Base-by-base conservation (phyloP, 441 rosid species). In the Pelargonium australe region DNA sequence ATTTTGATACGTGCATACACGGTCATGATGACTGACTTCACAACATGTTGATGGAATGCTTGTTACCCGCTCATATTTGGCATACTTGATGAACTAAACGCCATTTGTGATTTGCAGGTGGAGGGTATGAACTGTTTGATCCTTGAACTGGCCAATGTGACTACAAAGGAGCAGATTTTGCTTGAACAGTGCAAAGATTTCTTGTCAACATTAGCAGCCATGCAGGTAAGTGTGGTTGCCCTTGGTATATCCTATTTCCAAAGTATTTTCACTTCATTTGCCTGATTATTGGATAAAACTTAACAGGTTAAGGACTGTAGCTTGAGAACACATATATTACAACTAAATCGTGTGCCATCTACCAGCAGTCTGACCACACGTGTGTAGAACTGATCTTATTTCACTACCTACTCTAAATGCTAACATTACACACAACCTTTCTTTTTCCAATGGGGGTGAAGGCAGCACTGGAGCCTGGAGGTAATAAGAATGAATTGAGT, bases 351-450 rank as follows among this genome's bases (percentile, higher is more conserved):
- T 17, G 74, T 72, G 69, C 66, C 81, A 19, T 77, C 83, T 63
- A 78, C 82, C 73, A 67, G 80, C 77, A 81, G 80, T 87, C 90
- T 90, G 91, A 93, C 85, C 70, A 83, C 85, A 78, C 83, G 34
- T 82, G 82, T 85, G 81, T 80, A 94, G 95, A 87, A 81, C 83
- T 84, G 89, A 87, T 87, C 79, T 76, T 73, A 51, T 80, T 76
- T 84, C 84, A 87, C 84, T 62, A 76, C 81, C 82, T 68, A 80
- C 78, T 67, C 55, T 69, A 65, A 85, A 76, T 13, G 83, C 89
- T 83, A 86, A 85, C 86, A 75, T 70, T 67, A 81, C 85, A 57
- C 70, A 77, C 47, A 60, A 79, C 82, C 72, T 70, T 55, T 78
- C 80, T 77, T 82, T 80, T 84, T 75, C 82, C 58, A 70, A 70